Evolutionary conservation across 352 stramenopile genomes (phyloP), one percentile per base, ranked within the genome.

Genomic region (Pythium vanterpoolii): DNA sequence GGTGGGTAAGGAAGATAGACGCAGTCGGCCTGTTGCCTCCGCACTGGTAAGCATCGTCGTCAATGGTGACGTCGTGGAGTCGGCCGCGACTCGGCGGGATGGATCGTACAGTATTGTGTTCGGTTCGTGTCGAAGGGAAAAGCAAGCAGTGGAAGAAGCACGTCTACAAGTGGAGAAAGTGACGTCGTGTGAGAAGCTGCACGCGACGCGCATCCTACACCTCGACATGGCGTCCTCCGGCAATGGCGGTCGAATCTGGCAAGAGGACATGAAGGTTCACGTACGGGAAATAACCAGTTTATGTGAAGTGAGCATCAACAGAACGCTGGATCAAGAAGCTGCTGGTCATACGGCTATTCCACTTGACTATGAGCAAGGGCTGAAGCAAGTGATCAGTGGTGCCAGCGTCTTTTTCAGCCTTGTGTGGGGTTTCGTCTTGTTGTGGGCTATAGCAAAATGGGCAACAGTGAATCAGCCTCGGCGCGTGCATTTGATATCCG

Each of bases 401-500:
- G 28, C 36, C 3, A 24, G 36, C 21, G 21, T 40, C 9, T 27
- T 57, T 5, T 3, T 51, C 10, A 48, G 33, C 23, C 27, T 66
- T 0, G 8, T 38, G 24, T 66, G 59, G 59, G 51, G 50, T 7
- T 52, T 66, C 8, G 39, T 61, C 16, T 21, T 66, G 33, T 18
- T 66, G 9, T 66, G 59, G 59, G 50, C 50, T 4, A 48, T 66
- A 5, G 59, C 59, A 31, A 54, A 38, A 31, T 66, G 59, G 59
- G 18, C 27, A 1, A 56, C 42, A 0, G 18, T n/a, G 1, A 48
- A 59, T n/a, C 5, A 56, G 16, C 54, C 54, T 23, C 59, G 30
- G 18, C 23, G 38, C 1, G 21, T 38, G 18, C n/a, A 27, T 14
- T 28, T 21, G 23, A n/a, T 45, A 23, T 36, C 21, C 10, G 49